These are phyloP conservation scores for Diaporthe sp. DNA, from an alignment of 2,329 filamentous ascomycete species.

Conservation along the genomic window DNA sequence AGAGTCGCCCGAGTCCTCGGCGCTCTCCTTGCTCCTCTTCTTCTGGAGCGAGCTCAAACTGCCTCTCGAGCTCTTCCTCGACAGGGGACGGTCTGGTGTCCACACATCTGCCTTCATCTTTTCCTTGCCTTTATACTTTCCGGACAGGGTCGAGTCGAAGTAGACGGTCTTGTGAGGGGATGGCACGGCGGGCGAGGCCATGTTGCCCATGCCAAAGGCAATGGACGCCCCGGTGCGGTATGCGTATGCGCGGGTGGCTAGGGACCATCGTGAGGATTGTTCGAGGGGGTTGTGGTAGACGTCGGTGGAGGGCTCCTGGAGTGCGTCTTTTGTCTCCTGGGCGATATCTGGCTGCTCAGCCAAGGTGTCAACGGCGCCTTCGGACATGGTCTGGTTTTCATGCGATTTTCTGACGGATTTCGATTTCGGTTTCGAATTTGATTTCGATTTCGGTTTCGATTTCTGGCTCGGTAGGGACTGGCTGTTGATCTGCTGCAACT, in stretches of 20 bases:
- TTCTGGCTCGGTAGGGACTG: slow-evolving; percentile 12
- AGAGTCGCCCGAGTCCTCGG: slow-evolving; percentile 29
- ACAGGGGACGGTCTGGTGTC: slow-evolving; percentile 46
- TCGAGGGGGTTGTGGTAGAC: slow-evolving; percentile 59
- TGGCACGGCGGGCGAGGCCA: slow-evolving; percentile 55
- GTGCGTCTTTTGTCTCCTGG: slow-evolving; percentile 31
- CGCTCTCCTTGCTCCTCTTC: slow-evolving; percentile 28
- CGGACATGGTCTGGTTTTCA: slow-evolving; percentile 29
- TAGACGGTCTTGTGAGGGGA: slow-evolving; percentile 54
- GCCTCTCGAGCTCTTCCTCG: slow-evolving; percentile 31
- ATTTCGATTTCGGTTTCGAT: no score
- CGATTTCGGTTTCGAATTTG: no score
- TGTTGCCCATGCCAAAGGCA: slow-evolving; percentile 58
- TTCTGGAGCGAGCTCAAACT: slow-evolving; percentile 34
- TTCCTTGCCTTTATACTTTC: slow-evolving; percentile 48
- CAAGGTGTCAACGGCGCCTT: slow-evolving; percentile 34
- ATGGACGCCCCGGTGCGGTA: slow-evolving; percentile 59
- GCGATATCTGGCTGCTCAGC: slow-evolving; percentile 36
- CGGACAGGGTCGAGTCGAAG: slow-evolving; percentile 57
- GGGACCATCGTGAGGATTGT: slow-evolving; percentile 57
- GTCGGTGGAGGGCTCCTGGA: slow-evolving; percentile 35
- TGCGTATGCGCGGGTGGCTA: slow-evolving; percentile 56
- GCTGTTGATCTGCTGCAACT: slow-evolving; percentile 1
- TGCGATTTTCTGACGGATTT: neutral
- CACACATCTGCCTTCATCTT: slow-evolving; percentile 63